Evolutionary conservation across 140 eudicot genomes (phyloP), one percentile per base, ranked within the genome.

Genomic region (Bidens hawaiensis): DNA sequence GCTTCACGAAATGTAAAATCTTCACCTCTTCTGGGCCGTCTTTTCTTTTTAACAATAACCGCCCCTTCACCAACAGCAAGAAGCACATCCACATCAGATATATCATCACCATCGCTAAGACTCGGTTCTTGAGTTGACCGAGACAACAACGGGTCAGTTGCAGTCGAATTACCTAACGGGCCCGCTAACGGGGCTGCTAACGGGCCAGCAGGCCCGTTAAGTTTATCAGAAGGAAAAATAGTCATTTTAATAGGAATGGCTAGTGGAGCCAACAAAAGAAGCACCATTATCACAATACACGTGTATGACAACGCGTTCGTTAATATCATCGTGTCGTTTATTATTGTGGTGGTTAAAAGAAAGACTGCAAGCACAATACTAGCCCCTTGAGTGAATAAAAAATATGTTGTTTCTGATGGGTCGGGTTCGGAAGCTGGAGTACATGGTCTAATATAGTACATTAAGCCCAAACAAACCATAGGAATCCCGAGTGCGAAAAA

Each of bases 41-140:
- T 77, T 68, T 83, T 90, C 78, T 76, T 76, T 80, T 79, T 74
- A 13, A 73, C 6, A 76, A 51, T 72, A 18, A 90, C 84, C 13
- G 94, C 95, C 48, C 97, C 97, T 67, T 86, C 97, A 11, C 97
- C 97, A 8, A 81, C 77, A 6, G 97, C 97, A 19, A 90, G 82
- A 57, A 90, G 95, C 45, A 73, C 66, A 77, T 90, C 95, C 70
- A 90, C 83, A 23, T 90, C 90, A 3, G 90, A 74, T 2, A 63
- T 26, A 41, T 74, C 84, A 49, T 86, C 97, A 12, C 43, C 69
- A 41, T 83, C 97, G 14, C 27, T 52, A 1, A 72, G 71, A 31
- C 71, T 83, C 5, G 79, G 24, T 24, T 67, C 75, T 5, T 90
- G 76, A 34, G 81, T 61, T 63, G 91, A 81, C 17, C 74, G 75